Conservation (phyloP, 306 rosid species). For the Lagenaria siceraria region DNA sequence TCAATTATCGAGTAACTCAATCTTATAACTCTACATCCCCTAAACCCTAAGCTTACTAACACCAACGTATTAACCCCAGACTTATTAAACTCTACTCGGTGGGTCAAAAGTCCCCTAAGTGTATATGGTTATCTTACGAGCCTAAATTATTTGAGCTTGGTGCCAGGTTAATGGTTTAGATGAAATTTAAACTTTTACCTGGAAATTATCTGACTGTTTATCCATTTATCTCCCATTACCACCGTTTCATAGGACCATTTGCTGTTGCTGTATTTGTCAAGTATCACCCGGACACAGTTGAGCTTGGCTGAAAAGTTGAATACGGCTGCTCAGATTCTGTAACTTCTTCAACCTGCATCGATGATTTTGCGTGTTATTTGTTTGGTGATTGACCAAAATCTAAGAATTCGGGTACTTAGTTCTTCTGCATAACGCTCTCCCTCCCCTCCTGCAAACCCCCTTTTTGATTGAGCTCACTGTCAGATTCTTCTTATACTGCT, state of each 20-base stretch:
- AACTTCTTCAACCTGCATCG: neutral
- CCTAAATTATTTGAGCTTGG: neutral
- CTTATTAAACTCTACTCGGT: no score
- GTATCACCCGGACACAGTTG: conserved; percentile 82
- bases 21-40: no score
- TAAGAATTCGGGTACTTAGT: neutral
- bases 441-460: neutral
- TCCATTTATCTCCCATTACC: neutral
- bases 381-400: conserved; percentile 4
- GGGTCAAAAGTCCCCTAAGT: no score
- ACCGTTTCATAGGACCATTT: conserved; percentile 45
- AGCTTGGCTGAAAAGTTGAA: conserved; percentile 82
- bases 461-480: neutral
- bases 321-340: conserved; percentile 93
- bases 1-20: no score
- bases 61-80: no score
- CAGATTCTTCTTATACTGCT: neutral
- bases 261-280: conserved; percentile 74
- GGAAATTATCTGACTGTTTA: neutral
- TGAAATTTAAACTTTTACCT: no score
- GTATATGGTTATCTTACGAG: neutral
- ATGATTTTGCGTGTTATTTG: neutral
- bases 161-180: neutral
- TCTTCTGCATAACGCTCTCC: neutral
- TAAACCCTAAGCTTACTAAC: no score